Evolutionary conservation across 768 basidiomycete genomes (phyloP).

Genomic region (Xerocomus brunneocitrinus): DNA sequence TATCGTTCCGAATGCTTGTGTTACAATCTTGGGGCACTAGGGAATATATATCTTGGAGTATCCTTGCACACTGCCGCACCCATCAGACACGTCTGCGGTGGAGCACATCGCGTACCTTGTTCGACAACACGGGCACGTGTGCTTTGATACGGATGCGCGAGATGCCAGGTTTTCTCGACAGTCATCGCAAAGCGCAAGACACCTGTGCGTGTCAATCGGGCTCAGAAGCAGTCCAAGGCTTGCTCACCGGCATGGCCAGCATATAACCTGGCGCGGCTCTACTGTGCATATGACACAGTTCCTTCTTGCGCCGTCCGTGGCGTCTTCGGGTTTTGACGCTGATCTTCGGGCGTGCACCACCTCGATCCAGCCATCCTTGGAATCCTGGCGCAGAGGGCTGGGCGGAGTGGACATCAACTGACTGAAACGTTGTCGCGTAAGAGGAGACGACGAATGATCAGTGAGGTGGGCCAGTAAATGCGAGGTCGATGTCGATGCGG

Average conservation of each 20-base stretch:
- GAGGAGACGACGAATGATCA: slow-evolving; percentile 38
- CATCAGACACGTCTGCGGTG: slow-evolving; percentile 2
- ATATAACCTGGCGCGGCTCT: slow-evolving; percentile 68
- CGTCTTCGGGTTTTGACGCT: slow-evolving; percentile 25
- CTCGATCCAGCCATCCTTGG: slow-evolving; percentile 25
- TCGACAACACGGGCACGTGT: slow-evolving; percentile 51
- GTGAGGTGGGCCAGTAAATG: slow-evolving; percentile 55
- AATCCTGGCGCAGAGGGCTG: slow-evolving; percentile 4
- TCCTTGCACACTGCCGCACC: slow-evolving; percentile 27
- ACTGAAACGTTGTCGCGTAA: slow-evolving; percentile 46
- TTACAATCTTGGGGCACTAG: slow-evolving; percentile 6
- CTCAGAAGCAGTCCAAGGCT: not conserved
- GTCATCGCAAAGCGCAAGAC: slow-evolving; percentile 50
- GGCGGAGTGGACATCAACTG: slow-evolving; percentile 30
- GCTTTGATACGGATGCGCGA: slow-evolving; percentile 44
- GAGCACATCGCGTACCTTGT: slow-evolving; percentile 32
- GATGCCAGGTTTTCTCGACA: slow-evolving; percentile 51
- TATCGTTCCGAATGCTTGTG: not conserved
- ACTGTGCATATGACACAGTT: slow-evolving; percentile 69
- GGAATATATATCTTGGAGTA: slow-evolving; percentile 35
- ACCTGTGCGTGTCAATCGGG: slow-evolving; percentile 28
- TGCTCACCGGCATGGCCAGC: slow-evolving; percentile 78
- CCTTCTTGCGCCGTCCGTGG: slow-evolving; percentile 25
- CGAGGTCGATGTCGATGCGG: slow-evolving; percentile 35
- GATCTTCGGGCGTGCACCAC: slow-evolving; percentile 27